A percentile compares a stretch with the other conserved stretches of the same genome.
phyloP scores from a whole-genome alignment of 148 eudicot species.

The Vaccinium darrowii region DNA sequence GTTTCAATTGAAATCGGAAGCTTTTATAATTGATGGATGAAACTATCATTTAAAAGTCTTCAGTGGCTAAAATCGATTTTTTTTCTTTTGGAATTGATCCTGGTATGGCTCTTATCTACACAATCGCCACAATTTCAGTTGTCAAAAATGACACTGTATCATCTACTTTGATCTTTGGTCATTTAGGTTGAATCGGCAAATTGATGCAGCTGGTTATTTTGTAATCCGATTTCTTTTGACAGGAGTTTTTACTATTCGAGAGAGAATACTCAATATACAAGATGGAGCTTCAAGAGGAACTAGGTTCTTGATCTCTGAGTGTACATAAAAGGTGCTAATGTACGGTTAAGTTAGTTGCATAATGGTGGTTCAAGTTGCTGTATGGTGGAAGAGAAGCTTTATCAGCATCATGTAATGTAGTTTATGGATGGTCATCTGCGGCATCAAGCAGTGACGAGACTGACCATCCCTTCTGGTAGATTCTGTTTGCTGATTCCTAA shows the following conservation, averaged over 20 bases:
- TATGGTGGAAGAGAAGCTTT: neutral
- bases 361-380: neutral
- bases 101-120: neutral
- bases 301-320: conserved; percentile 26
- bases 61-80: neutral
- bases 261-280: conserved; percentile 70
- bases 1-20: neutral
- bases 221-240: conserved; percentile 17
- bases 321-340: conserved; percentile 13
- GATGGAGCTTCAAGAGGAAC: conserved; percentile 67
- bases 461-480: neutral
- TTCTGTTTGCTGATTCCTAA: neutral
- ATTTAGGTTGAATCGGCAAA: neutral
- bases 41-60: neutral
- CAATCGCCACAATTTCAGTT: neutral
- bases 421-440: neutral
- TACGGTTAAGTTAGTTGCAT: conserved; percentile 1
- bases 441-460: neutral
- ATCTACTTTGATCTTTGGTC: neutral
- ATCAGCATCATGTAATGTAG: neutral
- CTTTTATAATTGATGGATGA: neutral
- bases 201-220: neutral
- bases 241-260: conserved; percentile 88
- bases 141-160: neutral
- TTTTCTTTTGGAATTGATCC: neutral